Base-by-base conservation (phyloP, 2,329 filamentous ascomycete species). In the Pseudogymnoascus sp. region DNA sequence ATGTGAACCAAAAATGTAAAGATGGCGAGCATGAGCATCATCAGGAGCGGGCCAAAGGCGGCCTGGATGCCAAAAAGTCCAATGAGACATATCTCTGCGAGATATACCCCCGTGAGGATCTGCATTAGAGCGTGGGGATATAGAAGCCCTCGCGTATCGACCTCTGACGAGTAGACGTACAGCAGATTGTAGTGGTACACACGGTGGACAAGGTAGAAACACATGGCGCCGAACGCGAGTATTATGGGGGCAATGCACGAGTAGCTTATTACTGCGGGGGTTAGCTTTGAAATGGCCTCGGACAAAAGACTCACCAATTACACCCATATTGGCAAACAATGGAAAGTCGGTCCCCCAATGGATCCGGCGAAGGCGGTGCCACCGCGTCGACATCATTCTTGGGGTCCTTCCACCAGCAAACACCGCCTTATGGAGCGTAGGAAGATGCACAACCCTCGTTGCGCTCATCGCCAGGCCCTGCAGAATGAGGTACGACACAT, bases 161-260 rank as follows among this genome's bases (percentile, higher is more conserved):
- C 81, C 60, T 80, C 75, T 7, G 81, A 77, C 63, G 84, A 82
- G 58, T 80, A 82, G 28, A 87, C 82, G 70, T 83, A 88, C 14
- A 88, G 74, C 53, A 88, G 70, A 71, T 87, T 86, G 75, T 88
- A 88, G 18, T 82, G 78, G 71, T 84, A 88, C 62, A 82, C 82
- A 64, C 83, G 75, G 70, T 88, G 88, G 73, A 87, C 85, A 20
- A 88, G 72, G 60, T 75, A 81, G 5, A 88, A 75, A n/a, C 84
- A 84, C 39, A 85, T 76, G 11, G 81, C 78, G 1, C 83, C 83
- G 65, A 88, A 87, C 6, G 81, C 81, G 39, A 88, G 75, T 36
- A 88, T 81, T n/a, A 88, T 72, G 3, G 85, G 85, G 6, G 84
- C 83, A 64, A 88, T 85, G 63, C 81, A 82, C 3, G 84, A 81